A percentile compares a stretch with the other conserved stretches of the same genome.
phyloP scores from a whole-genome alignment of 2,329 filamentous ascomycete species.

The Lachnellula occidentalis region DNA sequence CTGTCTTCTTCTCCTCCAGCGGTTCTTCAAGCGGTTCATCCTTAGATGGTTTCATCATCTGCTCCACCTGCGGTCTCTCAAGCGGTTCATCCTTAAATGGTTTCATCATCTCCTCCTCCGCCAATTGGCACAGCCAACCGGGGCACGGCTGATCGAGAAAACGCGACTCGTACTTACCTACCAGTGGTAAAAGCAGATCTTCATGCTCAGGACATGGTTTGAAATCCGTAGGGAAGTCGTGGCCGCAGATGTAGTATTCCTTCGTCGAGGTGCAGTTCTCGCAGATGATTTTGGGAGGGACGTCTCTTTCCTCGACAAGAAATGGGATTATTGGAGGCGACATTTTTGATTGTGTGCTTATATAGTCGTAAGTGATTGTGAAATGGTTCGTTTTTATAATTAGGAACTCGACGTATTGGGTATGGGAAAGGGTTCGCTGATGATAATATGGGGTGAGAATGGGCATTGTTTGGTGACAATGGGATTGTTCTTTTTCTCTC shows the following conservation, averaged over 20 bases:
- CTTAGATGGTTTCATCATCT: too few relatives aligned
- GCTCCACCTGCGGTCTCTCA: too few relatives aligned
- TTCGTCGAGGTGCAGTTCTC: neutral
- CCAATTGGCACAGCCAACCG: neutral
- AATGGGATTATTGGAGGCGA: neutral
- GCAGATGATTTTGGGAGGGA: neutral
- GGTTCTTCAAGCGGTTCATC: too few relatives aligned
- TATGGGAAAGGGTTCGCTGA: too few relatives aligned
- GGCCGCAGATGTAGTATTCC: neutral
- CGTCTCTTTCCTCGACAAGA: too few relatives aligned
- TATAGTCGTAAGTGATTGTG: too few relatives aligned
- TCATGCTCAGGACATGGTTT: neutral
- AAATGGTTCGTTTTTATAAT: too few relatives aligned
- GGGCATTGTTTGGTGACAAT: too few relatives aligned
- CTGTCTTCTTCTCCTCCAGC: neutral
- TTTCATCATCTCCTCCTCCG: neutral
- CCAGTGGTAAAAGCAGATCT: neutral
- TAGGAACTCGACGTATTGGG: too few relatives aligned
- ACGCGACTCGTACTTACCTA: neutral
- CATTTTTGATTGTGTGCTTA: too few relatives aligned
- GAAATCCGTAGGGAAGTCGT: neutral
- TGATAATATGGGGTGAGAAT: too few relatives aligned
- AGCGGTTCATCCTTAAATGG: neutral
- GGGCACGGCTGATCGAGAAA: neutral
- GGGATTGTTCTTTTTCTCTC: too few relatives aligned